These are phyloP conservation scores for Ophiostoma pallidulum DNA, from an alignment of 2,329 filamentous ascomycete genomes.

Conservation along the genomic window DNA sequence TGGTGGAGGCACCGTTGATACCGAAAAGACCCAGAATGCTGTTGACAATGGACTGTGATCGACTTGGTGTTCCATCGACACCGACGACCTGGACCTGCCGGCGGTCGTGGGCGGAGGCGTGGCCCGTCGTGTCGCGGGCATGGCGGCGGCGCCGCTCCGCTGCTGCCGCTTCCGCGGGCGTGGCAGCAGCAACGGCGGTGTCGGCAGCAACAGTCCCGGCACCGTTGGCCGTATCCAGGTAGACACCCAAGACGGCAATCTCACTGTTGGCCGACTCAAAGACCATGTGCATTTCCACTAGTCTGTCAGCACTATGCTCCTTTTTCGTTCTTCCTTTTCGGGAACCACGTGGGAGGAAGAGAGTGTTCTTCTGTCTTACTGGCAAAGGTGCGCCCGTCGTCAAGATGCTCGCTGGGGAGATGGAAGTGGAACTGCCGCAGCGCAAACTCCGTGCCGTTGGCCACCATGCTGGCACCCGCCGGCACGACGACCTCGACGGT, in stretches of 20 bases:
- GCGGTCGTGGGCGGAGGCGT: neutral
- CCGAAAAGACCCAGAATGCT: neutral
- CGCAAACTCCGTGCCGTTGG: conserved; percentile 28
- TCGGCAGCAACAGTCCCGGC: conserved; percentile 13
- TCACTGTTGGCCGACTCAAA: conserved; percentile 35
- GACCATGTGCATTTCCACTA: conserved; percentile 51
- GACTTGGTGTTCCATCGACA: neutral
- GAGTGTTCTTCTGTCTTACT: neutral
- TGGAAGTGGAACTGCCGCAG: conserved; percentile 43
- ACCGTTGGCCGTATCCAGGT: conserved; percentile 30
- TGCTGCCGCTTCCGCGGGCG: too few relatives aligned
- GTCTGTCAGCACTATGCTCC: conserved; percentile 26
- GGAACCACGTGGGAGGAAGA: too few relatives aligned
- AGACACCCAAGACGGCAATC: conserved; percentile 35
- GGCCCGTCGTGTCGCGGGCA: conserved; percentile 11
- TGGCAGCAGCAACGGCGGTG: conserved; percentile 4
- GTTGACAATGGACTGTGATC: neutral
- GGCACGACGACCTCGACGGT: conserved; percentile 42
- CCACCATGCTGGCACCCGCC: conserved; percentile 28
- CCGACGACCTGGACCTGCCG: conserved; percentile 2
- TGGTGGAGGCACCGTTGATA: too few relatives aligned
- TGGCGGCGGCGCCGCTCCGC: conserved; percentile 11
- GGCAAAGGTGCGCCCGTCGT: conserved; percentile 29
- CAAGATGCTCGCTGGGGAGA: conserved; percentile 38
- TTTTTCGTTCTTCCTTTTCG: too few relatives aligned